These are phyloP conservation scores for Fusarium duplospermum DNA, from an alignment of 2,329 filamentous ascomycete genomes.

Conservation along the genomic window DNA sequence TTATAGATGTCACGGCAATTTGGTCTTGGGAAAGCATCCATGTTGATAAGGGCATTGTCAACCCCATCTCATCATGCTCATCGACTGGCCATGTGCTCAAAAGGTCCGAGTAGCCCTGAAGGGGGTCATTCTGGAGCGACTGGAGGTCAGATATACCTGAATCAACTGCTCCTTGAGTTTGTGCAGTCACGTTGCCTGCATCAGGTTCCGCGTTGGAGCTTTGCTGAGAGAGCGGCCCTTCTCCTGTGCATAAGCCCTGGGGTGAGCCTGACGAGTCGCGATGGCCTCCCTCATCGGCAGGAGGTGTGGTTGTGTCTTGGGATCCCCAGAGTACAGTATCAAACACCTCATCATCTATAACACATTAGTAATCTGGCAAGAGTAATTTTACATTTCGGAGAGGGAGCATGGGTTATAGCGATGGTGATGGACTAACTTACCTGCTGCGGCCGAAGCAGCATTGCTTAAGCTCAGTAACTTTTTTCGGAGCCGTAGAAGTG, in stretches of 20 bases:
- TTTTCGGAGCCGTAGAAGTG: neutral
- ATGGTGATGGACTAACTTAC: neutral
- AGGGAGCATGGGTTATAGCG: neutral
- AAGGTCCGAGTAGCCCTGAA: neutral
- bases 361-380: neutral
- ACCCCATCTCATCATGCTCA: neutral
- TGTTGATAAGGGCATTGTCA: neutral
- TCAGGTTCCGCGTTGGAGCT: neutral
- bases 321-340: neutral
- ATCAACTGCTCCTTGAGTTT: neutral
- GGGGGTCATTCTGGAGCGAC: neutral
- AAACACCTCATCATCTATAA: neutral
- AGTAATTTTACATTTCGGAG: neutral
- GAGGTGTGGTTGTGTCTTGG: neutral
- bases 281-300: neutral
- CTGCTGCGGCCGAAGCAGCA: neutral
- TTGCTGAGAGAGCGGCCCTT: neutral
- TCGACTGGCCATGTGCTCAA: neutral
- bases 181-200: neutral
- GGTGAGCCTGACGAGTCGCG: neutral
- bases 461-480: neutral
- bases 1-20: neutral
- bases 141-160: neutral
- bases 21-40: neutral
- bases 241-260: neutral